Evolutionary conservation across 192 early-diverging fungal genomes (phyloP), one percentile per base, ranked within the genome.

Genomic region (Linnemannia exigua): DNA sequence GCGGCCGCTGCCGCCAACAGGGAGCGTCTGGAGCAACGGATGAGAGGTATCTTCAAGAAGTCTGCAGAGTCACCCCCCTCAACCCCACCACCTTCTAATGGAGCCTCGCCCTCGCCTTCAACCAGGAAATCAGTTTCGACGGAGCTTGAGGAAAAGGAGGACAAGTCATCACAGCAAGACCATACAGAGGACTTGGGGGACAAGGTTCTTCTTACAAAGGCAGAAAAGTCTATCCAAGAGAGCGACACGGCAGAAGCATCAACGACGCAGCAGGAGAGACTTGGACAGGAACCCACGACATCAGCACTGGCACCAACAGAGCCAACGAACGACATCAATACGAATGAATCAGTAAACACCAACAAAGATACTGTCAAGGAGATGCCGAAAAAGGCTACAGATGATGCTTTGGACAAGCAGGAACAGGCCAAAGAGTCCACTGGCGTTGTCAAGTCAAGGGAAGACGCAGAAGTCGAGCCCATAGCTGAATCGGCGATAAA

Each of bases 21-120:
- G 74, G 79, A 82, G 69, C 78, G 79, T 87, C 89, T 80, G 89
- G 91, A 70, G 87, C 91, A 67, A 87, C 88, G 80, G 80, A 88
- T 54, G 90, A 92, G 46, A 79, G 79, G 78, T 9, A 79, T 68
- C 22, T 74, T 86, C 38, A 76, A 79, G 41, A 58, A 78, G 47
- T 11, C 81, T 2, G 54, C 77, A 20, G 74, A 87, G 2, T 78
- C 88, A 5, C 75, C 71, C 2, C 58, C 88, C 14, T 36, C 75
- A 4, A 77, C 79, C 3, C 58, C 82, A 5, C 52, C 70, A 20
- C 82, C 76, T 44, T 58, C 88, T 11, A 63, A 37, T 15, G 17
- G 67, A 58, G 48, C 74, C 51, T 7, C 67, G 20, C 4, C 74
- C 35, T 73, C 88, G 5, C 72, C 46, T 28, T 66, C 88, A 1